A percentile compares a stretch with the other conserved stretches of the same genome.
Evolutionary conservation across 805 yeast genomes (phyloP).

Genomic region (Candida easanensis): DNA sequence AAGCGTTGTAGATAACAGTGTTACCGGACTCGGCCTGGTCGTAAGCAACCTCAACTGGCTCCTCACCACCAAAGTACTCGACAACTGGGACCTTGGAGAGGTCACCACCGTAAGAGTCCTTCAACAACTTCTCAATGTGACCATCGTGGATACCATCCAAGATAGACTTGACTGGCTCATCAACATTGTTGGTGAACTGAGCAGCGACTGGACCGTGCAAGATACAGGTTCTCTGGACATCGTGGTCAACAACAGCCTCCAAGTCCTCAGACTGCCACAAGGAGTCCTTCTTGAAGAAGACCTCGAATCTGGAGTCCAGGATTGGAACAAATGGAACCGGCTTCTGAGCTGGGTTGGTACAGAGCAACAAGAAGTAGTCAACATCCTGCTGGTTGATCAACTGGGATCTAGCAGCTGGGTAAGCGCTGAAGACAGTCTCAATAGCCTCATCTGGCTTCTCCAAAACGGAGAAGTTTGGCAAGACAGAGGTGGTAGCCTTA

Average conservation of each 20-base stretch:
- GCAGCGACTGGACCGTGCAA: constrained; percentile 99
- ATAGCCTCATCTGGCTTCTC: constrained; percentile 62
- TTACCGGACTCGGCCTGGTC: constrained; percentile 32
- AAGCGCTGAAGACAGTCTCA: constrained; percentile 58
- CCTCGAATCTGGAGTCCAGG: constrained; percentile 89
- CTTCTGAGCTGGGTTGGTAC: constrained; percentile 83
- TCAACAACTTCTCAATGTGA: constrained; percentile 68
- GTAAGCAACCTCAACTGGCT: constrained; percentile 39
- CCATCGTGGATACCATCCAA: constrained; percentile 88
- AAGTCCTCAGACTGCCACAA: constrained; percentile 98
- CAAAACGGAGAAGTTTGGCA: constrained; percentile 71
- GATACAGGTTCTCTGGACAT: constrained; percentile 98
- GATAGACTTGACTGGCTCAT: constrained; percentile 91
- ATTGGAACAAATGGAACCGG: constrained; percentile 98
- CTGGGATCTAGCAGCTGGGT: constrained; percentile 75
- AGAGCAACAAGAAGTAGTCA: constrained; percentile 83
- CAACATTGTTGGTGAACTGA: constrained; percentile 77
- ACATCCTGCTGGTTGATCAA: constrained; percentile 92
- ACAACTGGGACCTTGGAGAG: constrained; percentile 75
- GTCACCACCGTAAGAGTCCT: constrained; percentile 70
- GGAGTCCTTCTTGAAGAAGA: constrained; percentile 97
- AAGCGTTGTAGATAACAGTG: constrained; percentile 38
- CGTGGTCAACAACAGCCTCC: constrained; percentile 93
- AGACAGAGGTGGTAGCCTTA: constrained; percentile 54
- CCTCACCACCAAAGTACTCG: constrained; percentile 81